phyloP scores from a whole-genome alignment of 2,329 filamentous ascomycete species.

The Sporothrix dimorphospora region DNA sequence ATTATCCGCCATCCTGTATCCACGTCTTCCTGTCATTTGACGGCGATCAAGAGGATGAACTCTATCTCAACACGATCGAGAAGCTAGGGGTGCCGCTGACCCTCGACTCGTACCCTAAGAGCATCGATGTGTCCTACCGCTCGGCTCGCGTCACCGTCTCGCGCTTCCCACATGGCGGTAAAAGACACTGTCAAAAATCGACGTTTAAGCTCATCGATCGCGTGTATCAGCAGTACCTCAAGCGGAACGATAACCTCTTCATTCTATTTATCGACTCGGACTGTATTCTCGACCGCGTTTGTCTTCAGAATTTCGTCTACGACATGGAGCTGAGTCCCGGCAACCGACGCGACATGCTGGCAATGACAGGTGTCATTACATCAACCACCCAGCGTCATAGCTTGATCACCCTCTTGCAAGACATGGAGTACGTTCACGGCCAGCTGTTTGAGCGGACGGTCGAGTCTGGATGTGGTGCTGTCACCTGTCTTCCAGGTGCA shows the following conservation, averaged over 20 bases:
- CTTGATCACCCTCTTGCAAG: constrained; percentile 88
- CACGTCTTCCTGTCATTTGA: constrained; percentile 97
- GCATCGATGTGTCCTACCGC: constrained; percentile 86
- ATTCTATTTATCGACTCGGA: constrained; percentile 97
- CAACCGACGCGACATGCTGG: constrained; percentile 88
- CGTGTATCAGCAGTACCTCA: constrained; percentile 85
- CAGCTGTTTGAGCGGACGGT: constrained; percentile 95
- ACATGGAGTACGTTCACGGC: constrained; percentile 98
- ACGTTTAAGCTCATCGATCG: constrained; percentile 94
- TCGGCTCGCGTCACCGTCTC: constrained; percentile 86
- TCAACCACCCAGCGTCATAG: constrained; percentile 88
- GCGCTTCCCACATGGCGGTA: constrained; percentile 89
- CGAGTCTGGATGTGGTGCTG: constrained; percentile 89
- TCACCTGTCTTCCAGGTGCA: constrained; percentile 94
- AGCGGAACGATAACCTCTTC: constrained; percentile 87
- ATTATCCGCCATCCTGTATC: constrained; percentile 89
- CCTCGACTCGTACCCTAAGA: constrained; percentile 78
- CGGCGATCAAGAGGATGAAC: constrained; percentile 82
- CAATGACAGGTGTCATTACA: constrained; percentile 97
- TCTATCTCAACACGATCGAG: constrained; percentile 84
- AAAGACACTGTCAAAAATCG: constrained; percentile 89
- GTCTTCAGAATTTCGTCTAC: constrained; percentile 96
- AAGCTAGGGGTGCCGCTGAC: constrained; percentile 80
- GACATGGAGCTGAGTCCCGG: constrained; percentile 98
- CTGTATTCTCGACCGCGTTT: constrained; percentile 88